Evolutionary conservation across 1,139 yeast genomes (phyloP), one percentile per base, ranked within the genome.

Genomic region (Taphrina populina): DNA sequence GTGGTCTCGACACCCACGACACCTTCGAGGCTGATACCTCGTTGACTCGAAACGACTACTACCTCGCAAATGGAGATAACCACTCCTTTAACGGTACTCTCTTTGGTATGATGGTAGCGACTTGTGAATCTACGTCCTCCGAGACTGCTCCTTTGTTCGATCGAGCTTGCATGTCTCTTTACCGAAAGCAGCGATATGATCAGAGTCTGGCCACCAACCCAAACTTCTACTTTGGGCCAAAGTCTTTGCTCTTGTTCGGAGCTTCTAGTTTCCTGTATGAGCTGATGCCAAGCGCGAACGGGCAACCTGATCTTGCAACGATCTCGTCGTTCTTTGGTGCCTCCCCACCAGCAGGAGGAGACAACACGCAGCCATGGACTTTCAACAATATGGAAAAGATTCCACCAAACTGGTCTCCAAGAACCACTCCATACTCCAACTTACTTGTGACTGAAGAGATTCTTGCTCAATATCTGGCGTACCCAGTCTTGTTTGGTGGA

Each of bases 21-120:
- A 49, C 54, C 10, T 49, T 49, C 54, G 54, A 49, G 39, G 54
- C 54, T 11, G 54, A 49, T 29, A 13, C 46, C n/a, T 49, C 54
- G 20, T 13, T 49, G 46, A 49, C 54, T 4, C 32, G 54, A 21
- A 39, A 49, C 40, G 54, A 49, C 20, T 32, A 29, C 10, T 49
- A 30, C 33, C 46, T 49, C n/a, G 54, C 54, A 4, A 49, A 49
- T 46, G 54, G 54, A 3, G 54, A 49, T 40, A 49, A 49, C 27
- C 36, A 49, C 54, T 34, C 44, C 33, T 49, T 49, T 34, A 49
- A 49, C 33, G 54, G 54, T 20, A 49, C 54, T 5, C 39, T 49
- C 26, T 49, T 49, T 21, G 54, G 54, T 10, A 5, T 13, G 13
- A 49, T 49, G 54, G 36, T 33, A 11, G 13, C 21, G 21, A 39